Evolutionary conservation across 305 asterid species (phyloP).

Genomic region (Rubia peregrina): DNA sequence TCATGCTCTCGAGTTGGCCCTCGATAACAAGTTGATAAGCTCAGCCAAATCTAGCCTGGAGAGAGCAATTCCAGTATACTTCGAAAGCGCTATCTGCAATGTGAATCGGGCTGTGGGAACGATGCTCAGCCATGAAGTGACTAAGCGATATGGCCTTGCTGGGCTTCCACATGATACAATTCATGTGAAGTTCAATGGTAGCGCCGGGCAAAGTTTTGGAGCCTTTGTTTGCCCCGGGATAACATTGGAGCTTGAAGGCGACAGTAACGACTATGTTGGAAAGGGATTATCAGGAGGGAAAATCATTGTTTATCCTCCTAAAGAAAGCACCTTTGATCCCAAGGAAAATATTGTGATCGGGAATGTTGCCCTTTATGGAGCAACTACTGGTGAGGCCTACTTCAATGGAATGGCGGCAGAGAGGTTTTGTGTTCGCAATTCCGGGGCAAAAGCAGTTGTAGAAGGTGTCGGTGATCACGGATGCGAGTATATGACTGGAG

Average conservation of each 20-base stretch:
- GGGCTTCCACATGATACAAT: slow-evolving; percentile 91
- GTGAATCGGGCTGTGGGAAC: slow-evolving; percentile 97
- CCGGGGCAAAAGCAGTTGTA: slow-evolving; percentile 95
- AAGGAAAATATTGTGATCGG: slow-evolving; percentile 96
- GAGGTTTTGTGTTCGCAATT: slow-evolving; percentile 94
- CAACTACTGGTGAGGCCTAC: slow-evolving; percentile 92
- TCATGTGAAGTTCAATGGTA: slow-evolving; percentile 83
- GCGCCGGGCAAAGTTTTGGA: slow-evolving; percentile 99
- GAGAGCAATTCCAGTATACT: slow-evolving; percentile 71
- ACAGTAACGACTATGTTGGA: slow-evolving; percentile 97
- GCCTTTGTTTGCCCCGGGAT: slow-evolving; percentile 96
- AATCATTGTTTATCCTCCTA: slow-evolving; percentile 87
- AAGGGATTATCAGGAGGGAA: slow-evolving; percentile 97
- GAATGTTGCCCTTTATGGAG: slow-evolving; percentile 96
- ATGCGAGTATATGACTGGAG: slow-evolving; percentile 99
- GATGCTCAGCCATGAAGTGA: slow-evolving; percentile 95
- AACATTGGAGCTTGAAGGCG: slow-evolving; percentile 96
- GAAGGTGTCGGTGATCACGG: slow-evolving; percentile 99
- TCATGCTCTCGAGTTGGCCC: slow-evolving; percentile 91
- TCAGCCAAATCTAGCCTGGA: slow-evolving; percentile 73
- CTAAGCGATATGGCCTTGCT: slow-evolving; percentile 57
- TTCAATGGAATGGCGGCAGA: slow-evolving; percentile 99
- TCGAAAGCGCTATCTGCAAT: slow-evolving; percentile 79
- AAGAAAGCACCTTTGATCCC: slow-evolving; percentile 81
- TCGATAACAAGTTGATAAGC: slow-evolving; percentile 71